Evolutionary conservation across 2,329 filamentous ascomycete species (phyloP).

Genomic region (Fusarium camptoceras): DNA sequence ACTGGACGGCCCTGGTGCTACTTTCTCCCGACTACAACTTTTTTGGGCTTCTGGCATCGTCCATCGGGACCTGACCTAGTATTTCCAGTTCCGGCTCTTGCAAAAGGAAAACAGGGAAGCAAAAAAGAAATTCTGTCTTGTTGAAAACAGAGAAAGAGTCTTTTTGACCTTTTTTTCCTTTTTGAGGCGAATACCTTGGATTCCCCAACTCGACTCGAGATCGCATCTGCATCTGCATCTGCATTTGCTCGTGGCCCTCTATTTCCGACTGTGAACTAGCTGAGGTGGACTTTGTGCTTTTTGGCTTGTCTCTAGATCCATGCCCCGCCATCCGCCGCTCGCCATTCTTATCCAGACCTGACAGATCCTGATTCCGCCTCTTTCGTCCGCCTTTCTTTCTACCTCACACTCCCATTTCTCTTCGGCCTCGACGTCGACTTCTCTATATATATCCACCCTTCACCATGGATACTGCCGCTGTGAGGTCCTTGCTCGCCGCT

Average conservation of each 20-base stretch:
- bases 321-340: conserved; percentile 48
- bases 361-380: conserved; percentile 48
- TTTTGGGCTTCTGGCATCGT: conserved; percentile 42
- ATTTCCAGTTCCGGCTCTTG: conserved; percentile 25
- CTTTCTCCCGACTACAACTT: conserved; percentile 40
- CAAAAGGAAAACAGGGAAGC: conserved; percentile 17
- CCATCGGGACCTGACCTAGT: conserved; percentile 41
- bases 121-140: background rate
- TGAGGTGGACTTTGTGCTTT: conserved; percentile 29
- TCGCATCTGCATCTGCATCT: conserved; percentile 10
- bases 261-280: conserved; percentile 36
- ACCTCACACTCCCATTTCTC: conserved; percentile 40
- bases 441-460: conserved; percentile 34
- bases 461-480: conserved; percentile 78
- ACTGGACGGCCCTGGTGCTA: conserved; percentile 35
- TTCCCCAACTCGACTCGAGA: conserved; percentile 12
- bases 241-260: conserved; percentile 23
- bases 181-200: conserved; percentile 16
- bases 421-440: conserved; percentile 44
- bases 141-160: conserved; percentile 17
- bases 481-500: conserved; percentile 81
- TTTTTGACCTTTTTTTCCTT: conserved; percentile 22
- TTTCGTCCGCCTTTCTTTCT: conserved; percentile 35
- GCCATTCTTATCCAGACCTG: conserved; percentile 46
- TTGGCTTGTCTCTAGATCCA: conserved; percentile 41